Conservation (phyloP, 2,329 filamentous ascomycete species). For the Nigrograna mackinnonii region DNA sequence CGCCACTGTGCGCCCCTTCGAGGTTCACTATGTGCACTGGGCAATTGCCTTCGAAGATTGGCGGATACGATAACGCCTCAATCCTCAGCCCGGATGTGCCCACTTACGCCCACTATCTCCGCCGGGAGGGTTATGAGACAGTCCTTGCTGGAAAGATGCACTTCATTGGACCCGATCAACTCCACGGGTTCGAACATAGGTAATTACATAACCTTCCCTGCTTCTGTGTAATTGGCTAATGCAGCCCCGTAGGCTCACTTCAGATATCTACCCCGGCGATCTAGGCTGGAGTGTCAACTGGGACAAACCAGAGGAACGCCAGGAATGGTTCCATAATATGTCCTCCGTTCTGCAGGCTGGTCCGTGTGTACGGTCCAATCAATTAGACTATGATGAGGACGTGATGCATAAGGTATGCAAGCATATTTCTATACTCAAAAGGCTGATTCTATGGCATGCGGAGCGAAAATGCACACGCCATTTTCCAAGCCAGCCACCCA, state of each 20-base stretch:
- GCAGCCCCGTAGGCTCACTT: conserved; percentile 68
- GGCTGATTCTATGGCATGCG: too few species aligned
- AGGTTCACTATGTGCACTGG: conserved; percentile 95
- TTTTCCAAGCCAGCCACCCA: too few species aligned
- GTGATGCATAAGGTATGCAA: conserved; percentile 75
- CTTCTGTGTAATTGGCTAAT: not conserved
- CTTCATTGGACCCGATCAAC: conserved; percentile 85
- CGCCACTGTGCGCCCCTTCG: conserved; percentile 88
- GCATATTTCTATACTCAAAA: too few species aligned
- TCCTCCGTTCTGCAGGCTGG: conserved; percentile 91
- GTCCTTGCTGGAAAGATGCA: conserved; percentile 96
- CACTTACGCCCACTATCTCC: conserved; percentile 91
- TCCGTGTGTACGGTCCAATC: conserved; percentile 86
- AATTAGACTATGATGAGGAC: conserved; percentile 94
- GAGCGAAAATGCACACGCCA: too few species aligned
- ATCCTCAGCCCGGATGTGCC: conserved; percentile 83
- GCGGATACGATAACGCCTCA: conserved; percentile 87
- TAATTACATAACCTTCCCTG: conserved; percentile 5
- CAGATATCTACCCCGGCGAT: conserved; percentile 92
- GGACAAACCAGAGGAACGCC: conserved; percentile 81
- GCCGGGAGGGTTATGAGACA: conserved; percentile 84
- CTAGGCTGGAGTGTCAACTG: conserved; percentile 96
- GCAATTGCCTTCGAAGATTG: conserved; percentile 88
- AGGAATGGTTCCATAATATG: conserved; percentile 95
- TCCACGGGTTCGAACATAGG: conserved; percentile 86